Percentiles rank a stretch among this genome's conserved stretches.
Conservation (phyloP, 1,284 basidiomycete genomes). For the Tylopilus orsonianus region DNA sequence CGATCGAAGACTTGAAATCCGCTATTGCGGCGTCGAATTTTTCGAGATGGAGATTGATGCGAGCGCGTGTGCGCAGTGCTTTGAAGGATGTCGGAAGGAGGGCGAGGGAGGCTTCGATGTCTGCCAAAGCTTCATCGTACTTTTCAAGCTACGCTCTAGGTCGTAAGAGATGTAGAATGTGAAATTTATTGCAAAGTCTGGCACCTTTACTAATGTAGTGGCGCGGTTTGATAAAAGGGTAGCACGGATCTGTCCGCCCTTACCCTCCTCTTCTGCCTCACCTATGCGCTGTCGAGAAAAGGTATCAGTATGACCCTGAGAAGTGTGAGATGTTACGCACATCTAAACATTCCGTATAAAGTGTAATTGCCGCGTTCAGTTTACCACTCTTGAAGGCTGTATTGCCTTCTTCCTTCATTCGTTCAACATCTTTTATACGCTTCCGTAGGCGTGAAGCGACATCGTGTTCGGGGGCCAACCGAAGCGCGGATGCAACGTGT, state of each 20-base stretch:
- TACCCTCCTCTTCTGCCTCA: constrained; percentile 61
- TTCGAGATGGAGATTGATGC: constrained; percentile 74
- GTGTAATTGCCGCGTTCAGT: constrained; percentile 62
- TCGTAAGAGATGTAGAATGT: constrained; percentile 8
- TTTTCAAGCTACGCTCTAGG: constrained; percentile 50
- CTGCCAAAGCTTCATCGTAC: constrained; percentile 67
- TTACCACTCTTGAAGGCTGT: constrained; percentile 67
- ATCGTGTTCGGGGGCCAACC: constrained; percentile 77
- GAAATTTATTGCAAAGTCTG: constrained; percentile 1
- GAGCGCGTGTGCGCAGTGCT: constrained; percentile 81
- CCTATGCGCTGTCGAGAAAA: constrained; percentile 52
- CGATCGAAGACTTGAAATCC: constrained; percentile 78
- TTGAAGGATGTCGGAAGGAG: constrained; percentile 76
- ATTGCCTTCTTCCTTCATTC: constrained; percentile 85
- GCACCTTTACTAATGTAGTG: constrained; percentile 75
- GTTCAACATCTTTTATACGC: constrained; percentile 76
- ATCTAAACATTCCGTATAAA: constrained; percentile 71
- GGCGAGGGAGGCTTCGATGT: constrained; percentile 67
- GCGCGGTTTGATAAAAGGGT: constrained; percentile 83
- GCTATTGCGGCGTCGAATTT: constrained; percentile 70
- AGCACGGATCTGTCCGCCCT: constrained; percentile 75
- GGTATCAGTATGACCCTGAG: not conserved
- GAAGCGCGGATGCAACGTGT: constrained; percentile 73
- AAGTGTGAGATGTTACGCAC: constrained; percentile 32
- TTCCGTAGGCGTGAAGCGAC: constrained; percentile 71